Evolutionary conservation across 2,329 filamentous ascomycete species (phyloP), one percentile per base, ranked within the genome.

Genomic region (Claviceps pusilla): DNA sequence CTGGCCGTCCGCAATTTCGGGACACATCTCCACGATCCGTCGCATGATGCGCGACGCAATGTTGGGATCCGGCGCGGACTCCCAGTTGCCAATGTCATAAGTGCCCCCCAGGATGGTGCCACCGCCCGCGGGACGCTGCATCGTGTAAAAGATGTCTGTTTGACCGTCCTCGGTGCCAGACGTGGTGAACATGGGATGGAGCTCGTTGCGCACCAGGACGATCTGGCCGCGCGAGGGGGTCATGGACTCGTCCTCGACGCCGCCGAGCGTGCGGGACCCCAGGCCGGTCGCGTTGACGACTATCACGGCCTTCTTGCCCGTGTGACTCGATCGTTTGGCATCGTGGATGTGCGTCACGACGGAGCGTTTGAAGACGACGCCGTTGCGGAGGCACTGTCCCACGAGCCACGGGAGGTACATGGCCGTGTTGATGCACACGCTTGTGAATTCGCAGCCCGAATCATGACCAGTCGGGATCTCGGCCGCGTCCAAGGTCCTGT

Each of bases 391-490:
- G 66, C 88, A 94, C 70, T 93, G 84, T 0, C 87, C 86, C 0
- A 87, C 73, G 0, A 97, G 82, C 81, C 87, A 96, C 4, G 87
- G 82, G 2, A 96, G 80, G 69, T 96, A 97, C 55, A 96, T 71
- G 46, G 86, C 81, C 0, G 87, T 87, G 71, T 97, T 96, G 67
- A 96, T 91, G 70, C 90, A 96, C 45, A 95, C 83, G 1, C 87
- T 91, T 7, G 80, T 88, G 68, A 93, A 95, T 54, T 77, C 74
- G 51, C 80, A 86, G 29, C 82, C 89, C 11, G 84, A 85, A 57
- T 89, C 83, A 53, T 84, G 78, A 19, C 79, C 86, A 0, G 71
- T 61, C 0, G 80, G 78, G 1, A 95, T 71, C 60, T 85, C 75
- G 10, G 71, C 68, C 39, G 75, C 66, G 4, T 76, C 64, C 3